Evolutionary conservation across 371 early-diverging fungal genomes (phyloP).

Genomic region (Zychaea mexicana): DNA sequence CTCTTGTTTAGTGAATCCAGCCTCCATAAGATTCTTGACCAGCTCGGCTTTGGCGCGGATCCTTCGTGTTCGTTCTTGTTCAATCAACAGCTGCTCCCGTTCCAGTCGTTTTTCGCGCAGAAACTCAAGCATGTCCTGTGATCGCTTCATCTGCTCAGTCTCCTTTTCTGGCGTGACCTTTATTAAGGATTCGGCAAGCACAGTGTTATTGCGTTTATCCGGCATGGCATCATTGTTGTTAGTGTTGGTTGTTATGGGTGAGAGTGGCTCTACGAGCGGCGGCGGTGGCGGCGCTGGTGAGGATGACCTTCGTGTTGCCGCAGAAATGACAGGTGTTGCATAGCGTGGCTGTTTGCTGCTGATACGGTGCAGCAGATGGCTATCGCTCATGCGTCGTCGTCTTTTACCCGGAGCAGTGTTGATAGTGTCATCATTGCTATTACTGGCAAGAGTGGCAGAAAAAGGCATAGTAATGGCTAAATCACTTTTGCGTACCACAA

Average conservation of each 20-base stretch:
- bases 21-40: constrained; percentile 44
- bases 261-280: constrained; percentile 1
- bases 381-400: constrained; percentile 32
- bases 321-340: constrained; percentile 2
- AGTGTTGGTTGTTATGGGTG: too few relatives aligned
- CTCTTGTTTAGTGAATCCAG: constrained; percentile 44
- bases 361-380: constrained; percentile 9
- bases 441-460: background rate
- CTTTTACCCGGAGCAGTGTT: constrained; percentile 8
- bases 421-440: background rate
- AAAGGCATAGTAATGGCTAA: background rate
- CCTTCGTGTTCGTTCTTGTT: constrained; percentile 44
- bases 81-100: constrained; percentile 42
- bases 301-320: too few relatives aligned
- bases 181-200: constrained; percentile 36
- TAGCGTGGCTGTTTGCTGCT: background rate
- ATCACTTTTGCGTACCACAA: too few relatives aligned
- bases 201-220: constrained; percentile 10
- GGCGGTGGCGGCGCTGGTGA: too few relatives aligned
- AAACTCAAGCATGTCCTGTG: constrained; percentile 47
- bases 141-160: constrained; percentile 41
- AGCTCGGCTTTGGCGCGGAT: constrained; percentile 51
- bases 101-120: constrained; percentile 43
- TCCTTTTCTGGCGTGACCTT: constrained; percentile 48
- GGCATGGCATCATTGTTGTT: background rate